Conservation (phyloP, 1,284 basidiomycete species). For the Trichosporon sp. region DNA sequence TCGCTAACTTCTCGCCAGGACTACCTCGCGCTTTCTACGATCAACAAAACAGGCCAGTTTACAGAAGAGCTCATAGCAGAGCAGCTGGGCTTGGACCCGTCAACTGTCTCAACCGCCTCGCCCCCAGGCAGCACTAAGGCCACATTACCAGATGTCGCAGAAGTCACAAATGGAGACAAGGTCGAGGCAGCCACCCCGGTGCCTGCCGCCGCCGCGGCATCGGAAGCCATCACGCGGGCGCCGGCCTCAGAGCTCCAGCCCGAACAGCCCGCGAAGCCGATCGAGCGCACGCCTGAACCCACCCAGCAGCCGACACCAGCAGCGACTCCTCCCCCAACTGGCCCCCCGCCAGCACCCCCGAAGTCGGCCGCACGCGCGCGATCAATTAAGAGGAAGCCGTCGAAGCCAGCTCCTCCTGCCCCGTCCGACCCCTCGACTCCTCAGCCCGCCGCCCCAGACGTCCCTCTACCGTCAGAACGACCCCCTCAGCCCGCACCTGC, state of each 20-base stretch:
- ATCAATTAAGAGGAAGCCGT: constrained; percentile 9
- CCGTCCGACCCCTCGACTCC: neutral
- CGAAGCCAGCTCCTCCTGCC: neutral
- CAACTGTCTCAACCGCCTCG: constrained; percentile 1
- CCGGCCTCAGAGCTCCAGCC: neutral
- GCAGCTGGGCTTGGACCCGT: constrained; percentile 35
- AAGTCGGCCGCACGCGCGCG: constrained; percentile 14
- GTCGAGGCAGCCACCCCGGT: neutral
- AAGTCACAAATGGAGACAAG: neutral
- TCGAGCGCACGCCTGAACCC: neutral
- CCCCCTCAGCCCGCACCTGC: neutral
- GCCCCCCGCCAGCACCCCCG: neutral
- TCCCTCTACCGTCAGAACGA: neutral
- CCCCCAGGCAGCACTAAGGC: neutral
- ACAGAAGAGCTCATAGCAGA: constrained; percentile 42
- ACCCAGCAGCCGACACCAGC: constrained; percentile 2
- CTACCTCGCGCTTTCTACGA: constrained; percentile 48
- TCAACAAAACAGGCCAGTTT: constrained; percentile 39
- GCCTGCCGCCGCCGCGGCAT: neutral
- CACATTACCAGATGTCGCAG: neutral
- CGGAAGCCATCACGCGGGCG: neutral
- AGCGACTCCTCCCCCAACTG: neutral
- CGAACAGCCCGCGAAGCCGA: neutral
- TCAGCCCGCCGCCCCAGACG: neutral
- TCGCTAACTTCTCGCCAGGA: constrained; percentile 34